Conservation (phyloP, 345 rosid species). For the Trapa bicornis region DNA sequence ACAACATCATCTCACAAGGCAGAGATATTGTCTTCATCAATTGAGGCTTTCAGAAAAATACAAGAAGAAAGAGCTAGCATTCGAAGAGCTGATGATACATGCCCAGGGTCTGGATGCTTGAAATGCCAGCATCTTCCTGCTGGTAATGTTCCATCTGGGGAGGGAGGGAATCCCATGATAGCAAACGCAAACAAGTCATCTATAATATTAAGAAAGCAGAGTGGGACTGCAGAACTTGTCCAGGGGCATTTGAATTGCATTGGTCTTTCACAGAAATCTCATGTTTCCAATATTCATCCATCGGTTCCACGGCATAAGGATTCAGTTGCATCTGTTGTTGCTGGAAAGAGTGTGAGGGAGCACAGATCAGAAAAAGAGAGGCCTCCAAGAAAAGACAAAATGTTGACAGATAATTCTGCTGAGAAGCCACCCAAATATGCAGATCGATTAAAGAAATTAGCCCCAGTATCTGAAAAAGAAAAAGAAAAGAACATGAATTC, state of each 20-base stretch:
- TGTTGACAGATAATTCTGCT: conserved; percentile 14
- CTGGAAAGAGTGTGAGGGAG: conserved; percentile 41
- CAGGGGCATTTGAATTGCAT: conserved; percentile 14
- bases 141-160: conserved; percentile 16
- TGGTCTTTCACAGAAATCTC: conserved; percentile 15
- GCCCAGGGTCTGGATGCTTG: conserved; percentile 20
- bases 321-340: conserved; percentile 16
- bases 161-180: conserved; percentile 16
- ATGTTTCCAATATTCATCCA: conserved; percentile 18
- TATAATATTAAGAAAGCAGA: conserved; percentile 19
- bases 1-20: conserved; percentile 66
- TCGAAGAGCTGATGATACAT: conserved; percentile 12
- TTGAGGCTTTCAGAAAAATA: conserved; percentile 64
- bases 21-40: conserved; percentile 59
- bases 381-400: conserved; percentile 35
- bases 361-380: conserved; percentile 31
- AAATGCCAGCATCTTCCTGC: conserved; percentile 13
- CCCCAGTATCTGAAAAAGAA: conserved; percentile 34
- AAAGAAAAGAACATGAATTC: conserved; percentile 37
- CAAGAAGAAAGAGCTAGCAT: conserved; percentile 47
- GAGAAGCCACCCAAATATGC: conserved; percentile 29
- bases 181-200: conserved; percentile 15
- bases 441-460: conserved; percentile 30
- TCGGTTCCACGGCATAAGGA: conserved; percentile 27
- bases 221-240: conserved; percentile 17